Conservation (phyloP, 2,329 filamentous ascomycete genomes). For the Zymoseptoria crescenta region DNA sequence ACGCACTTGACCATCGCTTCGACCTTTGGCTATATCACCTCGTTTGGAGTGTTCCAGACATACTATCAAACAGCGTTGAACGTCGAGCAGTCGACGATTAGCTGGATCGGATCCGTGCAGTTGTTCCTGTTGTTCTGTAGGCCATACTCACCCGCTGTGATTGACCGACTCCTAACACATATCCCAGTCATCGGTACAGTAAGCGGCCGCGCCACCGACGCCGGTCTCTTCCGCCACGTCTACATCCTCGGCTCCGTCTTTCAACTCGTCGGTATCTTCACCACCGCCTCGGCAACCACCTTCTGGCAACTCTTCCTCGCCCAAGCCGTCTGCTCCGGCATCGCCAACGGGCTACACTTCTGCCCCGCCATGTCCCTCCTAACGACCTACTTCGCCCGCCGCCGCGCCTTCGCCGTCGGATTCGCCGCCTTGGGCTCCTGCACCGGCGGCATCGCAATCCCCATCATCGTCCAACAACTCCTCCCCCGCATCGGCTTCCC, state of each 20-base stretch:
- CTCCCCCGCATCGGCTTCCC: slow-evolving; percentile 45
- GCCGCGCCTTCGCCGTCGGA: slow-evolving; percentile 51
- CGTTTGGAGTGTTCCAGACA: slow-evolving; percentile 37
- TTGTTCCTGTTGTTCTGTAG: slow-evolving; percentile 43
- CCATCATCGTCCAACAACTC: slow-evolving; percentile 44
- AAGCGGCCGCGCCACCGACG: slow-evolving; percentile 46
- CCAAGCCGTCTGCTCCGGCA: slow-evolving; percentile 45
- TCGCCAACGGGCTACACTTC: slow-evolving; percentile 56
- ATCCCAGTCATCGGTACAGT: slow-evolving; percentile 39
- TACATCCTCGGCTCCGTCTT: slow-evolving; percentile 39
- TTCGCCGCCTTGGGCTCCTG: slow-evolving; percentile 53
- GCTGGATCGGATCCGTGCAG: slow-evolving; percentile 47
- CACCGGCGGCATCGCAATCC: slow-evolving; percentile 49
- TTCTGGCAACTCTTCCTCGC: slow-evolving; percentile 49
- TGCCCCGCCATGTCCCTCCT: slow-evolving; percentile 57
- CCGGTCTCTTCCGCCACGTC: slow-evolving; percentile 41
- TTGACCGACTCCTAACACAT: neutral
- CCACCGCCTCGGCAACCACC: slow-evolving; percentile 41
- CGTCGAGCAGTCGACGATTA: slow-evolving; percentile 39
- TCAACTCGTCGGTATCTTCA: slow-evolving; percentile 46
- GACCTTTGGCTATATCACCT: slow-evolving; percentile 25
- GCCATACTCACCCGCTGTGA: neutral
- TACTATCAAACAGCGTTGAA: slow-evolving; percentile 35
- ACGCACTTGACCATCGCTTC: slow-evolving; percentile 28
- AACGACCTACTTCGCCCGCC: slow-evolving; percentile 57